Evolutionary conservation across 352 stramenopile species (phyloP), one percentile per base, ranked within the genome.

Genomic region (Globisporangium spinosum): DNA sequence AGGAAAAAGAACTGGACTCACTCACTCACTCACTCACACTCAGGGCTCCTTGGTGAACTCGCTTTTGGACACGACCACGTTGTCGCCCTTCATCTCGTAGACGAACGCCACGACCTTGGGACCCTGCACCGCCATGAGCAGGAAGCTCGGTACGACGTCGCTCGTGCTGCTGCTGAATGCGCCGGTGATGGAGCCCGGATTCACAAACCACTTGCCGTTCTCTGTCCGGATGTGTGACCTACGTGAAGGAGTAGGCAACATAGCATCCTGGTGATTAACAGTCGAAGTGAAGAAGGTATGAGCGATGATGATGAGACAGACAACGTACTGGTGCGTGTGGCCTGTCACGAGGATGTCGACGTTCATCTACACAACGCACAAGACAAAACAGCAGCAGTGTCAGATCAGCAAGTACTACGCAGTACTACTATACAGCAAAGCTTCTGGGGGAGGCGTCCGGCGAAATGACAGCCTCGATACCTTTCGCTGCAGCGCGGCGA

Each of bases 311-410:
- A n/a, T 8, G 3, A 8, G 13, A 38, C 6, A 43, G 12, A 40
- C n/a, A 17, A 74, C 87, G 68, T 80, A 98, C 80, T 96, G 77
- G 71, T 99, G 95, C 23, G 94, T 98, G 70, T 98, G 91, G 3
- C 97, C 97, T 29, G 93, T 97, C 54, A 99, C 76, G 2, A 99
- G 75, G 53, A 99, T 98, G 77, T 99, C 98, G 0, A 98, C 96
- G 68, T 98, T 97, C 79, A 99, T 89, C 79, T 98, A 17, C 25
- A 25, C 34, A 55, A 35, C 0, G 10, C 25, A 49, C 34, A 59
- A n/a, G 27, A 17, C 20, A 47, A 9, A 53, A 22, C 12, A 34
- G 51, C 12, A 22, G 51, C 23, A 58, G 29, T 34, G 9, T 22
- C 53, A 43, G 54, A 49, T 60, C 27, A 38, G 4, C 27, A 59